Base-by-base conservation (phyloP, 805 yeast genomes). In the Saturnispora besseyi region DNA sequence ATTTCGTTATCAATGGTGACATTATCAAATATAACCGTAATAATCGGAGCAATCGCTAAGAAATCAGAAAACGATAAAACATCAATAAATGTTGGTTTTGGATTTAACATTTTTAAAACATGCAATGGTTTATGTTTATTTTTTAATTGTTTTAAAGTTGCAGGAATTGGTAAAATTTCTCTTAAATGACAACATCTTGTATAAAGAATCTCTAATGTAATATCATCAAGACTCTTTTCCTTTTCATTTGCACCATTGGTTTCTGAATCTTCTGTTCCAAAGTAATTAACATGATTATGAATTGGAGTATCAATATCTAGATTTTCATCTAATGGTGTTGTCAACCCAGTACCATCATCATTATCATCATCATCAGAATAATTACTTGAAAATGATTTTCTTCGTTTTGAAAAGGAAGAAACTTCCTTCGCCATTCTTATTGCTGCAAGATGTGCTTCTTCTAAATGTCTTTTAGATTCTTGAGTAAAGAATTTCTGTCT, bases 361-460 rank as follows among this genome's bases (percentile, higher is more conserved):
- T 57, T 63, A 24, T 61, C 69, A 5, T 62, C 59, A 5, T 55
- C 56, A 29, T 62, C 63, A 29, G 57, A 60, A 10, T 41, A 50
- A n/a, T n/a, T 18, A 30, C 37, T 30, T 15, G 45, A 45, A 24
- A 49, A 21, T n/a, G 55, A 53, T 28, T 53, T 58, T 45, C 51
- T 53, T 11, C 52, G 48, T 41, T 59, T 63, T 54, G 67, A 79
- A 59, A 69, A 79, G 36, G 65, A 67, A 1, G 71, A 55, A 10
- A 84, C 87, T 65, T 85, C 93, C 44, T 70, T 69, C 0, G 89
- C 89, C 40, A 83, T 77, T 59, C 84, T 69, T 55, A 77, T 75
- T 1, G 91, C 95, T 3, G 87, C 78, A 31, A 70, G 61, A 64
- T 84, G 87, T 0, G 93, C 91, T 59, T 84, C 91, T 46, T 78